Evolutionary conservation across 2,329 filamentous ascomycete species (phyloP), one percentile per base, ranked within the genome.

Genomic region (Colletotrichum filicis): DNA sequence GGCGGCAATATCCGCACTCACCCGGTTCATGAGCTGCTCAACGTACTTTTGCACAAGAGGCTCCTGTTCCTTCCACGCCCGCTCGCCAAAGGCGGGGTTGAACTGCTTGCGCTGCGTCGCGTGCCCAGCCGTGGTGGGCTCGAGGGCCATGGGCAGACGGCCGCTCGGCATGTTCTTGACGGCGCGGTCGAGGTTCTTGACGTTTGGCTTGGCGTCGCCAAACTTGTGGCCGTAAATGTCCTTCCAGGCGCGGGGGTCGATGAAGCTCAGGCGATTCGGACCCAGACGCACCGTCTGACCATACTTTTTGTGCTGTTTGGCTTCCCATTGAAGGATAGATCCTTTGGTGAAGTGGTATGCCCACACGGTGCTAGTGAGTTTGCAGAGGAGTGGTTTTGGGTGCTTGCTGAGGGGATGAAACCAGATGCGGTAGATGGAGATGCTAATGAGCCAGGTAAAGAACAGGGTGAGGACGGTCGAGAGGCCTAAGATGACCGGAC

Each of bases 341-440:
- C 67, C 30, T 63, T 57, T 57, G 22, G 55, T 30, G 55, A 69
- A 35, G 62, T 69, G 60, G 30, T 69, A 57, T 16, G 60, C 60
- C 62, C 26, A 68, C 12, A 58, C 49, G 58, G 24, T 14, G 49
- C 30, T 30, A 4, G 55, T 57, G 5, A 68, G 56, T 14, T 42
- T 61, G 9, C n/a, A 22, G 58, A 61, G 37, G 14, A 61, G 58
- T 11, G 79, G 79, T 22, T 78, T 78, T 11, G 79, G 78, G 57
- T 76, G 78, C 56, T 77, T 75, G 63, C 75, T 71, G 42, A 81
- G 75, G 12, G 79, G 79, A 71, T 82, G 80, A 71, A 81, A 78
- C 75, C 77, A 81, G 37, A 80, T 66, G 72, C 79, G 79, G 74
- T 80, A 80, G 53, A 79, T 71, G 16, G 55, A 26, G 55, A 30